These are phyloP conservation scores for Nepenthes alata DNA, from an alignment of 179 eudicot genomes.

Conservation along the genomic window DNA sequence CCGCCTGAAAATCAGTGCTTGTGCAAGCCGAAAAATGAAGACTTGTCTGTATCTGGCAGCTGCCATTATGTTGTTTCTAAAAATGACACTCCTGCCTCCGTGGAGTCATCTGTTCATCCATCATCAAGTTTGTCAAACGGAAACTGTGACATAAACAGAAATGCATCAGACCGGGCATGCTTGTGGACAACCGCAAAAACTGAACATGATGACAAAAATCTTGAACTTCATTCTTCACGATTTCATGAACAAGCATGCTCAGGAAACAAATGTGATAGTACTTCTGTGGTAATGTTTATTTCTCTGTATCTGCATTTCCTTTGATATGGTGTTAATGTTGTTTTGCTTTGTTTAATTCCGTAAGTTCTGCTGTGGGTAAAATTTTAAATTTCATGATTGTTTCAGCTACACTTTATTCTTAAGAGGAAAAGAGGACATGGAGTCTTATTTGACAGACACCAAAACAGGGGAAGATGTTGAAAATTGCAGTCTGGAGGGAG, in stretches of 20 bases:
- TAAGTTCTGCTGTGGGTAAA: not conserved
- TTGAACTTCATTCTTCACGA: conserved; percentile 17
- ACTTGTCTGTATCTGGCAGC: conserved; percentile 13
- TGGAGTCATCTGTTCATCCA: conserved; percentile 12
- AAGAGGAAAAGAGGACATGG: too few relatives aligned
- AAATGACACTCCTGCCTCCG: conserved; percentile 21
- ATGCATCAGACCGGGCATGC: conserved; percentile 12
- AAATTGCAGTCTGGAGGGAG: too few relatives aligned
- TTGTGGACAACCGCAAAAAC: conserved; percentile 8
- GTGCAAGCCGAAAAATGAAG: conserved; percentile 22
- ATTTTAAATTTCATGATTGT: not conserved
- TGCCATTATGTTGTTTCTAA: conserved; percentile 14
- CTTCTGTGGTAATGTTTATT: conserved; percentile 34
- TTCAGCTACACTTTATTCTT: not conserved
- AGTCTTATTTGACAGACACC: too few relatives aligned
- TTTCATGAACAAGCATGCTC: conserved; percentile 12
- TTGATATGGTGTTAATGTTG: not conserved
- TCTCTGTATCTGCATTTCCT: not conserved
- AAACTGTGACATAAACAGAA: conserved; percentile 16
- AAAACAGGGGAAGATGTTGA: too few relatives aligned
- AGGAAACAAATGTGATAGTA: conserved; percentile 9
- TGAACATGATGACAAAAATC: conserved; percentile 17
- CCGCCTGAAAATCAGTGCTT: conserved; percentile 24
- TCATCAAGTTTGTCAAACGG: conserved; percentile 26
- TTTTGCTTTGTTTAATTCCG: not conserved